Percentiles rank a stretch among this genome's conserved stretches.
Conservation (phyloP, 75 land plant genomes). For the Picea glauca region DNA sequence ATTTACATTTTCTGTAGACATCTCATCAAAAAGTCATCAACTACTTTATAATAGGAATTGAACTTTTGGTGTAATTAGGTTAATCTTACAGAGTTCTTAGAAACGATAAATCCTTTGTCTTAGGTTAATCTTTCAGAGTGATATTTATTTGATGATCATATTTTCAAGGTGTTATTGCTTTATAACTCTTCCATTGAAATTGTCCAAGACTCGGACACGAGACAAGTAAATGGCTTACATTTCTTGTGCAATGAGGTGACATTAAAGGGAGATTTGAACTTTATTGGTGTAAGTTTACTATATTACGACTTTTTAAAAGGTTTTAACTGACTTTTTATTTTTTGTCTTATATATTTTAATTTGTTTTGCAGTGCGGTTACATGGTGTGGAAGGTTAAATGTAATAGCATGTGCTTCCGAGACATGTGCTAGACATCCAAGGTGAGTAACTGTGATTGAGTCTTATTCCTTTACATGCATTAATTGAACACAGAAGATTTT, state of each 20-base stretch:
- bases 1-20: no score
- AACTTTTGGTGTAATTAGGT: neutral
- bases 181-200: neutral
- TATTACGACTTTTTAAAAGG: neutral
- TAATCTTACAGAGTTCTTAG: neutral
- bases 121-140: no score
- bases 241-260: neutral
- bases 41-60: no score
- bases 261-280: no score
- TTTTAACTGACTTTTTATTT: neutral
- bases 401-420: slow-evolving; percentile 95
- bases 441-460: slow-evolving; percentile 24
- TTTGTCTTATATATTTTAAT: neutral
- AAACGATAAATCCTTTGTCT: neutral
- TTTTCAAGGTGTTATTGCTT: neutral
- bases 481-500: neutral
- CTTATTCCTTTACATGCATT: neutral
- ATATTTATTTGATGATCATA: neutral
- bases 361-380: slow-evolving; percentile 75
- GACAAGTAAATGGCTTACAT: neutral
- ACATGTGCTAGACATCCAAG: slow-evolving; percentile 98
- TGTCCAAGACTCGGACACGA: neutral
- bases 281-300: neutral
- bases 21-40: no score
- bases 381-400: slow-evolving; percentile 91